Conservation (phyloP, 2,329 filamentous ascomycete genomes). For the Microdochium bolleyi region DNA sequence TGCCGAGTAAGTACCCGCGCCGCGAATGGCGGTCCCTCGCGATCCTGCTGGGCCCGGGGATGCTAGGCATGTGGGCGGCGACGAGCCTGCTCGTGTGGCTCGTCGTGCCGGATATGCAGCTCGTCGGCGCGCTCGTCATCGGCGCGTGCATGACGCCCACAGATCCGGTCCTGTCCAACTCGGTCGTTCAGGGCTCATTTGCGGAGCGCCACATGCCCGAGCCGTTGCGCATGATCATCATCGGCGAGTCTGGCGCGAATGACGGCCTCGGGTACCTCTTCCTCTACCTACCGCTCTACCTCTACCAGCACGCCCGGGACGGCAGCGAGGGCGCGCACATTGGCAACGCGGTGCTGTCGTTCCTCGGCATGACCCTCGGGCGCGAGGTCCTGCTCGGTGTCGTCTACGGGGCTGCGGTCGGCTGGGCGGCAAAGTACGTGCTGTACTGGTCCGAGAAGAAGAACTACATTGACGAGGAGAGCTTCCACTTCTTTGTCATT, state of each 20-base stretch:
- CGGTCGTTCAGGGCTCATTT: conserved; percentile 66
- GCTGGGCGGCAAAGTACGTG: conserved; percentile 60
- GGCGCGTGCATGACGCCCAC: conserved; percentile 63
- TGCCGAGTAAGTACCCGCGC: conserved; percentile 38
- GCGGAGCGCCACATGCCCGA: conserved; percentile 64
- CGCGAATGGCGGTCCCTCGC: conserved; percentile 25
- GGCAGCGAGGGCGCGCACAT: conserved; percentile 38
- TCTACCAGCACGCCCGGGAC: conserved; percentile 52
- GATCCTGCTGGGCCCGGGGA: conserved; percentile 58
- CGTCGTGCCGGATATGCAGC: conserved; percentile 52
- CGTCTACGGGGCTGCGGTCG: conserved; percentile 53
- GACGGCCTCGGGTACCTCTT: conserved; percentile 66
- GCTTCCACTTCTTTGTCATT: conserved; percentile 61
- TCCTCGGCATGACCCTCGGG: not conserved
- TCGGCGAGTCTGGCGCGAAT: conserved; percentile 61
- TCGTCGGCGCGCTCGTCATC: conserved; percentile 55
- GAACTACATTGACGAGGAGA: conserved; percentile 58
- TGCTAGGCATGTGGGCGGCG: conserved; percentile 60
- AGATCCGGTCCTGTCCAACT: conserved; percentile 61
- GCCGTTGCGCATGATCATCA: conserved; percentile 55
- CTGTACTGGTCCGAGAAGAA: conserved; percentile 62
- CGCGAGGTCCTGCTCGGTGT: conserved; percentile 54
- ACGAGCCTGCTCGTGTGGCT: conserved; percentile 56
- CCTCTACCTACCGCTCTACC: conserved; percentile 57
- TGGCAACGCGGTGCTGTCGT: conserved; percentile 26